These are phyloP conservation scores for Daldinia bambusicola DNA, from an alignment of 495 filamentous ascomycete genomes.

Conservation along the genomic window DNA sequence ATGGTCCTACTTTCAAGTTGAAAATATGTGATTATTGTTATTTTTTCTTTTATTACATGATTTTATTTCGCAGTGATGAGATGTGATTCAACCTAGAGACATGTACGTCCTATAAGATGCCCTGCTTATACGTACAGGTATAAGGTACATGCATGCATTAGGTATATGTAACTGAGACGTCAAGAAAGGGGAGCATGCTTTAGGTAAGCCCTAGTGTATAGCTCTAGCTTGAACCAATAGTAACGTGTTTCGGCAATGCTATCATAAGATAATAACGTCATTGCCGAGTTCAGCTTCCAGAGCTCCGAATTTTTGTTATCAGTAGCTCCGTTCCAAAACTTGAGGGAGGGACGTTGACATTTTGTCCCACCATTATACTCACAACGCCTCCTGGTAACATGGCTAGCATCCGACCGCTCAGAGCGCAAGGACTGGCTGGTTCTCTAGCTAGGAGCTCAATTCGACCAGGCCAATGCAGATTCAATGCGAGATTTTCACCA, in stretches of 20 bases:
- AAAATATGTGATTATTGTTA: background rate
- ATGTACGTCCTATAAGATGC: too few relatives aligned
- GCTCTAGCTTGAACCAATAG: constrained; percentile 34
- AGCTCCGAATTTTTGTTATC: constrained; percentile 30
- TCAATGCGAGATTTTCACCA: background rate
- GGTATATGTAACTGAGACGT: constrained; percentile 8
- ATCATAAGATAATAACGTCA: constrained; percentile 39
- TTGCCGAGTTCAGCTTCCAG: constrained; percentile 42
- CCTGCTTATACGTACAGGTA: background rate
- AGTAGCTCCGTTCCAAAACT: constrained; percentile 3
- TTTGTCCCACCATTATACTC: background rate
- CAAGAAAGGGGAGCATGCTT: constrained; percentile 24
- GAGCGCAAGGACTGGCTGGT: constrained; percentile 21
- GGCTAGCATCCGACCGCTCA: constrained; percentile 38
- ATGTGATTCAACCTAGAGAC: background rate
- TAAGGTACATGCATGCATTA: constrained; percentile 1
- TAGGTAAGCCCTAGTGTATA: constrained; percentile 26
- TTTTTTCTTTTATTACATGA: background rate
- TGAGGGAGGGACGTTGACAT: background rate
- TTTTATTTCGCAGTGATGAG: background rate
- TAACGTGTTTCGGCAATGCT: constrained; percentile 27
- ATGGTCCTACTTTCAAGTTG: constrained; percentile 2
- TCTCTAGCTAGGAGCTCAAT: constrained; percentile 26
- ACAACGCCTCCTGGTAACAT: constrained; percentile 22
- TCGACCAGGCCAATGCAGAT: constrained; percentile 21